A percentile compares a stretch with the other conserved stretches of the same genome.
phyloP scores from a whole-genome alignment of 805 yeast species.

The Kodamaea lidongshanica region DNA sequence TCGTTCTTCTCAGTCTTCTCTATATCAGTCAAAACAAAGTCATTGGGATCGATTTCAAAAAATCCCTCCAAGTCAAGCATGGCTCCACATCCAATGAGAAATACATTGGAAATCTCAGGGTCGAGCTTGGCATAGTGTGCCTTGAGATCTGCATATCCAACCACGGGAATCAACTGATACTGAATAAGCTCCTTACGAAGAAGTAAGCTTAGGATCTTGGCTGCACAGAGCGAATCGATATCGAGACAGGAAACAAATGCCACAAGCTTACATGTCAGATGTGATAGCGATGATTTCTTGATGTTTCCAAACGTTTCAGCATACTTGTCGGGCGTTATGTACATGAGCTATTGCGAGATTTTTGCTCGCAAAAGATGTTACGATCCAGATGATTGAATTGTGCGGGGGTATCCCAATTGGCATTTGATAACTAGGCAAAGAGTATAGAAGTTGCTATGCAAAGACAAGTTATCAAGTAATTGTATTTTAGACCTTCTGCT shows the following conservation, averaged over 20 bases:
- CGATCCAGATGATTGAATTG: no score
- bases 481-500: no score
- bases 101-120: conserved; percentile 64
- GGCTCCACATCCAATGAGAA: conserved; percentile 90
- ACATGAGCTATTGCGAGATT: conserved; percentile 47
- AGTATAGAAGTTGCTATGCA: no score
- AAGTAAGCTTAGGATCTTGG: conserved; percentile 64
- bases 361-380: no score
- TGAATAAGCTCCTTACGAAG: conserved; percentile 79
- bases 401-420: no score
- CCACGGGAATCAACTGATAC: conserved; percentile 85
- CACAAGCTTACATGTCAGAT: conserved; percentile 85
- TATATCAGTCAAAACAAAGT: conserved; percentile 27
- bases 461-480: no score
- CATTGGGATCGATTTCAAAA: conserved; percentile 55
- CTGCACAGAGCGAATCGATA: conserved; percentile 88
- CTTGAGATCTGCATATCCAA: conserved; percentile 79
- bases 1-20: conserved; percentile 17
- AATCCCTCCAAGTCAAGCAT: conserved; percentile 77
- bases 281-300: conserved; percentile 68
- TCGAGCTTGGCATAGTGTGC: conserved; percentile 60
- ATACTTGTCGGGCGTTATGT: conserved; percentile 65
- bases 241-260: conserved; percentile 85
- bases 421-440: no score
- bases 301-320: conserved; percentile 62